Conservation (phyloP, 371 early-diverging fungal genomes). For the Smittium mucronatum region DNA sequence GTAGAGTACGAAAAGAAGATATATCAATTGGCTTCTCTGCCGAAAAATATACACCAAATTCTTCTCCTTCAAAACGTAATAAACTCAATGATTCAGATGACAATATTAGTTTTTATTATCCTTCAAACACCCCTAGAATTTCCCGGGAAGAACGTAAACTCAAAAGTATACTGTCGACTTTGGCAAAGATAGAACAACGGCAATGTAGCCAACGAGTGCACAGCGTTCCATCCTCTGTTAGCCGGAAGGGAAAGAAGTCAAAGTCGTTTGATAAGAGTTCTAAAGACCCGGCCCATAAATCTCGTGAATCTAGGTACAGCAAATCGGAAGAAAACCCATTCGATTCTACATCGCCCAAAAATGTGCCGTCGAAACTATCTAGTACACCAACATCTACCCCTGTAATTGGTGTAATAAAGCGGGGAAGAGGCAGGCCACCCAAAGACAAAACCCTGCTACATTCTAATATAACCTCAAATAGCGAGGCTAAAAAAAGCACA, state of each 20-base stretch:
- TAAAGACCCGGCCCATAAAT: neutral
- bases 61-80: neutral
- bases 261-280: neutral
- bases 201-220: neutral
- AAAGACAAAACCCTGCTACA: neutral
- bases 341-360: neutral
- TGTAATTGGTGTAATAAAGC: neutral
- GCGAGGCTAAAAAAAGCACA: too few relatives aligned
- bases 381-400: too few relatives aligned
- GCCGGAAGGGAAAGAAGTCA: neutral
- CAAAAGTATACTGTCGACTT: constrained; percentile 42
- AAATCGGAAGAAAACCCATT: neutral
- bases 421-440: neutral
- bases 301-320: neutral
- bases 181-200: constrained; percentile 26
- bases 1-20: too few relatives aligned
- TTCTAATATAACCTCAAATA: too few relatives aligned
- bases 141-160: constrained; percentile 59
- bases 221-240: neutral
- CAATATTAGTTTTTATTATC: constrained; percentile 14
- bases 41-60: too few relatives aligned
- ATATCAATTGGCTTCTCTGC: too few relatives aligned
- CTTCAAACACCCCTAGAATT: constrained; percentile 27
- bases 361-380: neutral
- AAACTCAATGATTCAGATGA: neutral